Evolutionary conservation across 768 basidiomycete species (phyloP).

Genomic region (Ramaria sp.): DNA sequence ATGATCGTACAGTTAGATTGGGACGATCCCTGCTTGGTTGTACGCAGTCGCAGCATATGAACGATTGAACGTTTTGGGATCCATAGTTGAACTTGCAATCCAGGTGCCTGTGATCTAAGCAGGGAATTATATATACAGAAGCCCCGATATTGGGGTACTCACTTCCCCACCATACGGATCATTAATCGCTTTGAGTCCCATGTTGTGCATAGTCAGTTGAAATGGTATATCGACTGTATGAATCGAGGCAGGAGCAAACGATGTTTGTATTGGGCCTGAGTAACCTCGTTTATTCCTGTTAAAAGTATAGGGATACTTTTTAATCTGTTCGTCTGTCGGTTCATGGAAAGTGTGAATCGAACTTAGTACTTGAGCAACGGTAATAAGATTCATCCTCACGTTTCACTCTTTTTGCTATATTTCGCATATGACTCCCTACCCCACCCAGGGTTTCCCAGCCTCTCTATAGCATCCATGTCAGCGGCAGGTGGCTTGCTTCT

Average conservation of each 20-base stretch:
- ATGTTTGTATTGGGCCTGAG: slow-evolving; percentile 22
- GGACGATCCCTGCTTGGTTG: slow-evolving; percentile 17
- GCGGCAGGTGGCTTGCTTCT: slow-evolving; percentile 20
- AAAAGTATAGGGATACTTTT: slow-evolving; percentile 20
- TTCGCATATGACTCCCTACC: slow-evolving; percentile 36
- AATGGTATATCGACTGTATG: background rate
- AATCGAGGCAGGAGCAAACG: background rate
- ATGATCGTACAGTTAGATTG: slow-evolving; percentile 16
- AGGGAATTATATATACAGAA: background rate
- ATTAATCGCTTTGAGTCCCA: slow-evolving; percentile 1
- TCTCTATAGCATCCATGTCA: slow-evolving; percentile 27
- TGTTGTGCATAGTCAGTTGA: slow-evolving; percentile 10
- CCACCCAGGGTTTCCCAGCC: slow-evolving; percentile 45
- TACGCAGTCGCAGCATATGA: slow-evolving; percentile 23
- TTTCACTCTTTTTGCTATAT: slow-evolving; percentile 28
- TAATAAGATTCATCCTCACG: slow-evolving; percentile 22
- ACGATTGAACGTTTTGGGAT: slow-evolving; percentile 16
- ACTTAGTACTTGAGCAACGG: background rate
- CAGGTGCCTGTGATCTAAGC: slow-evolving; percentile 18
- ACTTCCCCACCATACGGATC: slow-evolving; percentile 11
- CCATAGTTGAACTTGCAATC: slow-evolving; percentile 16
- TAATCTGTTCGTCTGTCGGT: slow-evolving; percentile 18
- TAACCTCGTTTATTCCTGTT: slow-evolving; percentile 17
- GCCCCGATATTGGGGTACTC: background rate
- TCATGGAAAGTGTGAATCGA: slow-evolving; percentile 18